Evolutionary conservation across 1,284 basidiomycete genomes (phyloP), one percentile per base, ranked within the genome.

Genomic region (Malassezia slooffiae): DNA sequence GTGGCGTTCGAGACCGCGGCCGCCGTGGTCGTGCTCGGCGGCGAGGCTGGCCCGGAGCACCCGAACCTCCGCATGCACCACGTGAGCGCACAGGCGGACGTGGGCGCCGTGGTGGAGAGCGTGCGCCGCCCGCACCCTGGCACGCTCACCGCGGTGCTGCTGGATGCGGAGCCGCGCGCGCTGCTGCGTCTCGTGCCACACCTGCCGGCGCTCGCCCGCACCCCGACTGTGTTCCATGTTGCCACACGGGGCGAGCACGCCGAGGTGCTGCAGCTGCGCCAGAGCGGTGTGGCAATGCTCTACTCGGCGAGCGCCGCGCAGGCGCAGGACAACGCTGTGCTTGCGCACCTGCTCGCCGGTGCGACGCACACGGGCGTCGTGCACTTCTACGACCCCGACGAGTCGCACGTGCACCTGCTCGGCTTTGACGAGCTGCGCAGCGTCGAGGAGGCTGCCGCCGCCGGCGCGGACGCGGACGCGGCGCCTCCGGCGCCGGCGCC

Each of bases 291-390:
- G 28, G 78, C 78, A 57, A 74, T 81, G 51, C 46, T 85, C 34
- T 74, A 82, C 69, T 82, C 80, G 5, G 73, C 76, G 42, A 76
- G 74, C 2, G 70, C 77, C 2, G 77, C 80, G 62, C 76, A 82
- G 55, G 80, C 81, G 2, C 79, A 83, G 59, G 81, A 83, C 62
- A 77, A 83, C 57, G 78, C 80, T 10, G 70, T 85, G 13, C 73
- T 85, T n/a, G 81, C 81, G 19, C 76, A 79, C 42, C 76, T 77
- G 35, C 71, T 85, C 31, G 81, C 83, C 3, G 73, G 74, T 38
- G 72, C 75, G 9, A 74, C 79, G 54, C 74, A 74, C 43, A 76
- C 75, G 38, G 75, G 77, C 2, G 85, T 91, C 13, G 75, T 91
- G 38, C 88, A 95, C 67, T 81, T 79, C 32, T 89, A 88, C 67